Evolutionary conservation across 192 early-diverging fungal species (phyloP), one percentile per base, ranked within the genome.

Genomic region (Funneliformis mosseae): DNA sequence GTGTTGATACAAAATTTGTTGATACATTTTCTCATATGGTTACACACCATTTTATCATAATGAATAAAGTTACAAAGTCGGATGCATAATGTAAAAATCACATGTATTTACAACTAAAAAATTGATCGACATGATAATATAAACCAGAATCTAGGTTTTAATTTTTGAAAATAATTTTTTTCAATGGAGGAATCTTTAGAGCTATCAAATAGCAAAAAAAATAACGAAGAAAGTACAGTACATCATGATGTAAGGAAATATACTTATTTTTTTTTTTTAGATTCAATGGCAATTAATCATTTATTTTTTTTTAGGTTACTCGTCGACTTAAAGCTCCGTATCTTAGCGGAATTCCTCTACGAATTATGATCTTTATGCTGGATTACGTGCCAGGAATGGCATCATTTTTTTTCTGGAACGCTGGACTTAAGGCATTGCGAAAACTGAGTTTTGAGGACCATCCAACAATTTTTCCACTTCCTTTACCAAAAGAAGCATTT

Each of bases 401-500:
- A 3, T 27, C 0, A 46, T 27, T 21, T 12, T 45, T 77, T n/a
- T 77, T 77, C 7, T 42, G 21, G 41, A 64, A 43, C 14, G 8
- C 42, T 4, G 61, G 62, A 6, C 14, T 63, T n/a, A 28, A 7
- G 7, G 16, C 33, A 8, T 77, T 77, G 42, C 38, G 76, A 41
- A 77, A 42, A 8, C 10, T 23, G 25, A 46, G 8, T 1, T 46
- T 45, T 59, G 16, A 63, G n/a, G 76, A 63, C 21, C 12, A n/a
- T 5, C 23, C 23, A 1, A 77, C 76, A 16, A 2, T n/a, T n/a
- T 48, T 45, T 8, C 76, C 76, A 64, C 23, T 77, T 11, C 76
- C 76, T 64, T 33, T 77, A 7, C 76, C 76, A 46, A 77, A 77
- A 45, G 76, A 77, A 77, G 8, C 39, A 12, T 77, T 77, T 27